Base-by-base conservation (phyloP, 2,329 filamentous ascomycete species). In the Monilinia aucupariae region DNA sequence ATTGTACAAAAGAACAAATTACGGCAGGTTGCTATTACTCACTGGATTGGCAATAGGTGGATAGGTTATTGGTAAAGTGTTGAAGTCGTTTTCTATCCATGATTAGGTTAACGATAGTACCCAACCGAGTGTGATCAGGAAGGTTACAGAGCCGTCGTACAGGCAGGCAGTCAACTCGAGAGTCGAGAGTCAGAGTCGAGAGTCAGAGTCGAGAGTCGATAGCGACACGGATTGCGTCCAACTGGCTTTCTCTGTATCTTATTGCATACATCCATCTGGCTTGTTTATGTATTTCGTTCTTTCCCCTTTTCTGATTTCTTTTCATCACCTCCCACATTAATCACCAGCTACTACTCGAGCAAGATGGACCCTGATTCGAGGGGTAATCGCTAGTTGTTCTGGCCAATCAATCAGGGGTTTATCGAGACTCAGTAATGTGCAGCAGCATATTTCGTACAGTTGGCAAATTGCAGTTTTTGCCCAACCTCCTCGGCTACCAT, bases 331-430 rank as follows among this genome's bases (percentile, higher is more conserved):
- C 59, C 30, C 30, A 54, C 39, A 48, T 27, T 39, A 34, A 47
- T 54, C 27, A 59, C n/a, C n/a, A n/a, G n/a, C 43, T 58, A 17
- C 41, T 47, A 22, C 37, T 54, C 27, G 3, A 30, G 22, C 39
- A 34, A 61, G 30, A 61, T 61, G 50, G 59, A 48, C 59, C 59
- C 59, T 55, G 50, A 61, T 61, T 61, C 59, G 59, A 61, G 59
- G 59, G 59, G 59, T 61, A 61, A 48, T 54, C 47, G 49, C 27
- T 54, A 55, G n/a, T 54, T 32, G n/a, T 34, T 20, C 12, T 37
- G 20, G 12, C 59, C 50, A 61, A 61, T 61, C 50, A 48, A 27
- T 0, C 59, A 55, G n/a, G 30, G 59, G 41, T 37, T 10, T 45
- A 4, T 6, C 25, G 20, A 32, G 25, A 45, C 22, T 25, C 49